Percentiles rank a stretch among this genome's conserved stretches.
These are phyloP conservation scores for Penicillium longicatenatum DNA, from an alignment of 495 filamentous ascomycete genomes.

Conservation along the genomic window DNA sequence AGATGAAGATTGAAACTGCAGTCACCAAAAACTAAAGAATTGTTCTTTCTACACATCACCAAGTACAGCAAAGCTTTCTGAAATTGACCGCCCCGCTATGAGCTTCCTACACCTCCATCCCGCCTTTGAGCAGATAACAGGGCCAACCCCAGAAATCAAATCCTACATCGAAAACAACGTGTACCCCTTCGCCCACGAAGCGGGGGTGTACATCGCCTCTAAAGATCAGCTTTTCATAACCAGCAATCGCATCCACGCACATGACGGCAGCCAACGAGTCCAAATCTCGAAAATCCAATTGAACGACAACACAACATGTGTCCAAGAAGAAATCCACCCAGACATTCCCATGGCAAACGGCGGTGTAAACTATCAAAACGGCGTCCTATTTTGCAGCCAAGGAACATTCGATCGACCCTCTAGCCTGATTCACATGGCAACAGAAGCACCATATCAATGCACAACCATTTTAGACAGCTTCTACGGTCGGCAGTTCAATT, in stretches of 20 bases:
- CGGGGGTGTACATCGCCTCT: conserved; percentile 53
- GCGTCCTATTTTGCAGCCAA: conserved; percentile 54
- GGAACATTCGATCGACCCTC: conserved; percentile 35
- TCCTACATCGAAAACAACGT: conserved; percentile 33
- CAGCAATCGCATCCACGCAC: conserved; percentile 41
- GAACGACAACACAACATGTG: conserved; percentile 12
- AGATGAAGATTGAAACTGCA: background rate
- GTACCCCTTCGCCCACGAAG: conserved; percentile 61
- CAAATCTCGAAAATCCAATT: conserved; percentile 39
- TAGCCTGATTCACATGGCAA: background rate
- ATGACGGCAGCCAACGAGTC: conserved; percentile 26
- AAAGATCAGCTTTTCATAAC: conserved; percentile 59
- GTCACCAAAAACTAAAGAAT: background rate
- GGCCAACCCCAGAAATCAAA: conserved; percentile 31
- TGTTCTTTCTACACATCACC: background rate
- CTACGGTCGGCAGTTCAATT: conserved; percentile 2
- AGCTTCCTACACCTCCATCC: conserved; percentile 27
- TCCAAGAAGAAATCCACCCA: conserved; percentile 27
- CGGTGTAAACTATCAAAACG: conserved; percentile 47
- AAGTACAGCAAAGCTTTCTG: background rate
- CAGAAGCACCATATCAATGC: background rate
- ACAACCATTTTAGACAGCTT: background rate
- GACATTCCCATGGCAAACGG: conserved; percentile 59
- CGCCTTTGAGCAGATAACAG: conserved; percentile 34
- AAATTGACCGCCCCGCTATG: background rate